phyloP scores from a whole-genome alignment of 192 early-diverging fungal genomes.

The Piromyces finnis region DNA sequence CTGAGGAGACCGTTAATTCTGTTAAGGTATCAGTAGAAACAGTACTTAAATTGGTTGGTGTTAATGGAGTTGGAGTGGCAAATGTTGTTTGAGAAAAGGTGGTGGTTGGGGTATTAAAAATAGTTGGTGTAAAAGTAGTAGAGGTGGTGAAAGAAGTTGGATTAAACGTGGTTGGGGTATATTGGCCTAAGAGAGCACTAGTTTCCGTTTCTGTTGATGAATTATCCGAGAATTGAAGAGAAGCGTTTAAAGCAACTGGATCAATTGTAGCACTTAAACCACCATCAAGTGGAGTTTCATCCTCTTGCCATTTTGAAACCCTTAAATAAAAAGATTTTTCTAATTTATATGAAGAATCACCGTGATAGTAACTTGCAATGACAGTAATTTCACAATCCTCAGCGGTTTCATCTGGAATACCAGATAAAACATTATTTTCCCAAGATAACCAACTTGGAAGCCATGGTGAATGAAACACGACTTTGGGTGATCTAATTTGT shows the following conservation, averaged over 20 bases:
- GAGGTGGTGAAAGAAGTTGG: neutral
- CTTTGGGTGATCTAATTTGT: slow-evolving; percentile 51
- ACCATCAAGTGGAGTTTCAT: neutral
- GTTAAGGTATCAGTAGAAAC: neutral
- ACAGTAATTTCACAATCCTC: slow-evolving; percentile 38
- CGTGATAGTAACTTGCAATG: slow-evolving; percentile 28
- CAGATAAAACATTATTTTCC: slow-evolving; percentile 50
- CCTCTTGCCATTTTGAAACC: neutral
- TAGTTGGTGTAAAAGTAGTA: neutral
- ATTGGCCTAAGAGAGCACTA: neutral
- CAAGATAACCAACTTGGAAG: slow-evolving; percentile 54
- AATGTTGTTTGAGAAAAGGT: neutral
- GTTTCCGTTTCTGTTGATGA: neutral
- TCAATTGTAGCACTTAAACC: neutral
- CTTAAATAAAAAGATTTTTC: neutral
- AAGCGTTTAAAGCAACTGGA: neutral
- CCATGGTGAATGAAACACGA: slow-evolving; percentile 48
- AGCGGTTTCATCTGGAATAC: slow-evolving; percentile 35
- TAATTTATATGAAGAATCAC: neutral
- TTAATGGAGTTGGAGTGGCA: neutral
- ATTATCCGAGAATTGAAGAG: neutral
- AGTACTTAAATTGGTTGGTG: neutral
- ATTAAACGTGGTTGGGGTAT: neutral
- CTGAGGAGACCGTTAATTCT: neutral
- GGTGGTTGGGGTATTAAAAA: neutral